Evolutionary conservation across 2,329 filamentous ascomycete species (phyloP).

Genomic region (Ophiostoma ips): DNA sequence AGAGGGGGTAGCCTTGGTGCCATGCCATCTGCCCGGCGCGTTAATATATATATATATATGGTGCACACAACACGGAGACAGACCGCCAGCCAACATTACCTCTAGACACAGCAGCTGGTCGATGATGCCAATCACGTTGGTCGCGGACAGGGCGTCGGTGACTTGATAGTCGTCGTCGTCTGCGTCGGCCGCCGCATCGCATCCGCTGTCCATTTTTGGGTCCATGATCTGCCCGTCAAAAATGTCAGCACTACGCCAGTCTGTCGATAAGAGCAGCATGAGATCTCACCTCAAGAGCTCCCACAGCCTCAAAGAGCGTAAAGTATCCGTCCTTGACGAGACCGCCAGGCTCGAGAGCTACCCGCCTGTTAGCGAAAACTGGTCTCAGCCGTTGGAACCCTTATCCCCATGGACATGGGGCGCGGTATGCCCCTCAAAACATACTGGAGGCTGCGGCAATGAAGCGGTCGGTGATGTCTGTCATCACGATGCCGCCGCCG

Average conservation of each 20-base stretch:
- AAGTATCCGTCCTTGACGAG: constrained; percentile 91
- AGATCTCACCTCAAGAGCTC: constrained; percentile 53
- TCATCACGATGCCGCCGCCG: constrained; percentile 36
- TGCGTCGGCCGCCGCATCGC: constrained; percentile 42
- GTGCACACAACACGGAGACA: neutral
- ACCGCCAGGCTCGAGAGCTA: constrained; percentile 65
- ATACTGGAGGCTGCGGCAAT: constrained; percentile 37
- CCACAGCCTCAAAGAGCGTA: constrained; percentile 86
- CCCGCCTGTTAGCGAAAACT: neutral
- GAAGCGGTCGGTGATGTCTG: constrained; percentile 46
- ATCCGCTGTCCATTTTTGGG: constrained; percentile 95
- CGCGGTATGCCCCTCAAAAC: no score
- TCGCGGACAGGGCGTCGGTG: constrained; percentile 49
- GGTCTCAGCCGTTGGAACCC: no score
- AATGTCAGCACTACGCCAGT: neutral
- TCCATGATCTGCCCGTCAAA: constrained; percentile 85
- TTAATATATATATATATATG: neutral
- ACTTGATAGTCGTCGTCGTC: constrained; percentile 70
- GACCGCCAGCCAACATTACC: constrained; percentile 30
- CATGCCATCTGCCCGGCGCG: constrained; percentile 65
- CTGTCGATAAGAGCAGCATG: constrained; percentile 13
- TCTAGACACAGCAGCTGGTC: constrained; percentile 85
- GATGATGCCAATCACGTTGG: constrained; percentile 83
- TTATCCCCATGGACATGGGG: no score
- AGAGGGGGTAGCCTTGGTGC: constrained; percentile 90